Conservation (phyloP, 306 rosid genomes). For the Arachis stenosperma region DNA sequence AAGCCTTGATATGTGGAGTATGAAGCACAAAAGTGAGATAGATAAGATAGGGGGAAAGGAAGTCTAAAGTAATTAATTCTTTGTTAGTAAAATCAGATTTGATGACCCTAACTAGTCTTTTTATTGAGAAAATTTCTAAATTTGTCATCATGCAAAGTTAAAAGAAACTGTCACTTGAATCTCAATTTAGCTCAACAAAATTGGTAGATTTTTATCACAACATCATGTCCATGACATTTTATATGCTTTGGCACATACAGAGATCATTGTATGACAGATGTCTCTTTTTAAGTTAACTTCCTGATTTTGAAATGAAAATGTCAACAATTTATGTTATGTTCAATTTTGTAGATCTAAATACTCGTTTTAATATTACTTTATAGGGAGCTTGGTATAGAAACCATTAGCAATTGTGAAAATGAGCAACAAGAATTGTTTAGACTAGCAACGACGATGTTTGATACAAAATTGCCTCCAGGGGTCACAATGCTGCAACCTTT, state of each 20-base stretch:
- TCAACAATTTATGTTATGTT: constrained; percentile 5
- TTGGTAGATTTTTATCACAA: constrained; percentile 4
- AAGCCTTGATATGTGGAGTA: constrained; percentile 10
- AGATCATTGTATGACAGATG: background rate
- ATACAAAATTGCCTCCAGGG: constrained; percentile 95
- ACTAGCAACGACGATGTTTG: constrained; percentile 87
- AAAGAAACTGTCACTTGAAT: constrained; percentile 29
- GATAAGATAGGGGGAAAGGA: background rate
- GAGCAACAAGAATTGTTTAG: constrained; percentile 74
- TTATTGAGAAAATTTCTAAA: constrained; percentile 1
- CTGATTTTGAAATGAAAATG: constrained; percentile 25
- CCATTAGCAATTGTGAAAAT: constrained; percentile 70
- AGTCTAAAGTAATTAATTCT: constrained; percentile 27
- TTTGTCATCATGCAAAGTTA: constrained; percentile 15
- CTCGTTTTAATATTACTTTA: constrained; percentile 32
- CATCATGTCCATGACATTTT: background rate
- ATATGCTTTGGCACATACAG: constrained; percentile 7
- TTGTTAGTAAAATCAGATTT: constrained; percentile 17
- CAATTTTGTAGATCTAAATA: constrained; percentile 24
- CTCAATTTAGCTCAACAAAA: constrained; percentile 15
- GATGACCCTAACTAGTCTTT: constrained; percentile 11
- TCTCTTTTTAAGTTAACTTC: constrained; percentile 9
- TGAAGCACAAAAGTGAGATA: background rate
- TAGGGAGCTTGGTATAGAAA: constrained; percentile 90
- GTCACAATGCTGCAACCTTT: constrained; percentile 88